Percentiles rank a stretch among this genome's conserved stretches.
Evolutionary conservation across 805 yeast species (phyloP).

Genomic region (Suhomyces sp.): DNA sequence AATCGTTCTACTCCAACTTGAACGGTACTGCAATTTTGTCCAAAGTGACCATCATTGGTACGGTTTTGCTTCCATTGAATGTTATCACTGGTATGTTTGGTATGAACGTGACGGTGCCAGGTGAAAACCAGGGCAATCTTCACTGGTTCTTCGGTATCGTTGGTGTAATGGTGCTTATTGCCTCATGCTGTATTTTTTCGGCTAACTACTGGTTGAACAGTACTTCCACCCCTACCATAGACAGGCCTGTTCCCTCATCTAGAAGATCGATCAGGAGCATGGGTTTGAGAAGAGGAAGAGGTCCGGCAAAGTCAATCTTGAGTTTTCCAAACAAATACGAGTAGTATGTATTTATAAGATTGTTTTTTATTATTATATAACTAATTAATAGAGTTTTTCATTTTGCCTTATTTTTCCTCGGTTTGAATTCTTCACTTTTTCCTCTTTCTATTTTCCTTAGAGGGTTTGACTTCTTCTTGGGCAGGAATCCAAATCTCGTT

Average conservation of each 20-base stretch:
- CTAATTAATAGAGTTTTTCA: not conserved
- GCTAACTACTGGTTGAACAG: constrained; percentile 20
- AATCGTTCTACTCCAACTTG: constrained; percentile 25
- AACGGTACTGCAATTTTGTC: constrained; percentile 24
- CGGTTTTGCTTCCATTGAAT: constrained; percentile 26
- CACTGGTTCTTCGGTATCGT: constrained; percentile 22
- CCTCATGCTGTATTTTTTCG: constrained; percentile 22
- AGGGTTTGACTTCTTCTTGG: constrained; percentile 13
- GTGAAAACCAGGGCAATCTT: constrained; percentile 9
- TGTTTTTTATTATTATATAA: not conserved
- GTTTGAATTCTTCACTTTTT: constrained; percentile 1
- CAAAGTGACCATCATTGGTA: constrained; percentile 27
- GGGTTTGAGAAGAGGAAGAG: constrained; percentile 25
- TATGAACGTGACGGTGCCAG: constrained; percentile 27
- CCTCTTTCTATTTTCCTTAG: constrained; percentile 7
- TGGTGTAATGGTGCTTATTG: constrained; percentile 21
- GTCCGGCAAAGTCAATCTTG: constrained; percentile 37
- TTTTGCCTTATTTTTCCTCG: not conserved
- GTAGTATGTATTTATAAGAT: constrained; percentile 6
- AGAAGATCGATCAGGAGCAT: constrained; percentile 22
- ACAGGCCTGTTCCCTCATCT: constrained; percentile 5
- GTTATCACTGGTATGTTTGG: constrained; percentile 27
- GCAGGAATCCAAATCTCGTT: constrained; percentile 36
- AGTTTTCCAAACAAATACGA: constrained; percentile 39
- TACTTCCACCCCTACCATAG: constrained; percentile 7